These are phyloP conservation scores for Diaporthe sp. DNA, from an alignment of 2,329 filamentous ascomycete genomes.

Conservation along the genomic window DNA sequence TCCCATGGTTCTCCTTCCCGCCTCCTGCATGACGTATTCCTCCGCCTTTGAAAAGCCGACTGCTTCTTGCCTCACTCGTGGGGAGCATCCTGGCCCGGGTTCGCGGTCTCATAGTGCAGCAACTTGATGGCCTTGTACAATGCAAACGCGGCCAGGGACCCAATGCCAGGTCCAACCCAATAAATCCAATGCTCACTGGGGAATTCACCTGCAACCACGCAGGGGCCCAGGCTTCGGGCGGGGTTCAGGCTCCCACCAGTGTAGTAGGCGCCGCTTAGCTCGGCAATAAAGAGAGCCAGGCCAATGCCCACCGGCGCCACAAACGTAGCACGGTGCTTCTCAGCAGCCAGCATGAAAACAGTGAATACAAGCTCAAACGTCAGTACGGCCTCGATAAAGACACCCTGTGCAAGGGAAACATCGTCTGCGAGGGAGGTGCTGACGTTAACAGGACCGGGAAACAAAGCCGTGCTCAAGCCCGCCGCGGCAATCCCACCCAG, in stretches of 20 bases:
- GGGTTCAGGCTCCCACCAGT: slow-evolving; percentile 66
- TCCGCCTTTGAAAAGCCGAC: no score
- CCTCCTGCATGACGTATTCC: background rate
- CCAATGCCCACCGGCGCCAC: slow-evolving; percentile 81
- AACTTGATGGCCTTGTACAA: slow-evolving; percentile 66
- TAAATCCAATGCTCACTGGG: slow-evolving; percentile 67
- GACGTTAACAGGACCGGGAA: slow-evolving; percentile 66
- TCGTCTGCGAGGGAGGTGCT: slow-evolving; percentile 69
- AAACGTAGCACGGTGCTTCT: slow-evolving; percentile 81
- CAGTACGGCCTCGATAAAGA: slow-evolving; percentile 78
- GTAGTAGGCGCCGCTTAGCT: slow-evolving; percentile 60
- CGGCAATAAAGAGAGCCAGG: slow-evolving; percentile 75
- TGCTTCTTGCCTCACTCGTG: background rate
- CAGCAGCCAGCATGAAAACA: slow-evolving; percentile 78
- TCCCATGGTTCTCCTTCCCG: background rate
- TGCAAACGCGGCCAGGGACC: slow-evolving; percentile 60
- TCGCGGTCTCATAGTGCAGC: slow-evolving; percentile 60
- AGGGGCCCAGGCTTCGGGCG: slow-evolving; percentile 65
- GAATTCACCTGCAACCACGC: slow-evolving; percentile 57
- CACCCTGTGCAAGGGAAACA: slow-evolving; percentile 67
- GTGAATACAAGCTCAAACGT: slow-evolving; percentile 75
- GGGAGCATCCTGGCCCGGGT: slow-evolving; percentile 14
- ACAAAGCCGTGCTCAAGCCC: slow-evolving; percentile 67
- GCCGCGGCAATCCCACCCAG: slow-evolving; percentile 71
- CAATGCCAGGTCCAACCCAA: slow-evolving; percentile 67